Conservation (phyloP, 1,284 basidiomycete species). For the Fistulinella cinereoalba region DNA sequence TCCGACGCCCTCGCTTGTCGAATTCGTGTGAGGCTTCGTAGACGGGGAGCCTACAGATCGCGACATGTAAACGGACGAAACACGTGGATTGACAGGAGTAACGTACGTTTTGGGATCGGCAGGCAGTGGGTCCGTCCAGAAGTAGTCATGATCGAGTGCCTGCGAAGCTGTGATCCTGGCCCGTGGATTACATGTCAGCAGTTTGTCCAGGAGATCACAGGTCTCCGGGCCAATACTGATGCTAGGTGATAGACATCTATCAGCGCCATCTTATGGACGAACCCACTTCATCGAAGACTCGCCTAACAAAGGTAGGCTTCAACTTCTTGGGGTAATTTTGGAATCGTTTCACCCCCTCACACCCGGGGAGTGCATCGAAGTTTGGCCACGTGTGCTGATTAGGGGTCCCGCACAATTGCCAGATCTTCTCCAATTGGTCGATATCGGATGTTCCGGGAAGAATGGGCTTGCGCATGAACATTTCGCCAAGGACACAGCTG, state of each 20-base stretch:
- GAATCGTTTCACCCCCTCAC: slow-evolving; percentile 73
- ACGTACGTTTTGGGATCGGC: slow-evolving; percentile 80
- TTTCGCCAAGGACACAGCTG: slow-evolving; percentile 93
- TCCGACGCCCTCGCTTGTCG: slow-evolving; percentile 71
- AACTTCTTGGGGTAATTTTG: slow-evolving; percentile 50
- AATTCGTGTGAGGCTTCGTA: slow-evolving; percentile 85
- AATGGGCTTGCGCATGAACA: slow-evolving; percentile 88
- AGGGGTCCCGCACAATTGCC: slow-evolving; percentile 84
- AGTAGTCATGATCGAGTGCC: slow-evolving; percentile 89
- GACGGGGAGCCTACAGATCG: slow-evolving; percentile 56
- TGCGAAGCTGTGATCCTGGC: slow-evolving; percentile 88
- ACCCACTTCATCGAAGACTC: slow-evolving; percentile 19
- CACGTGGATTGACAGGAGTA: neutral
- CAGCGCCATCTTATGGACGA: neutral
- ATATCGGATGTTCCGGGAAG: slow-evolving; percentile 86
- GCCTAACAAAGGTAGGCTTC: slow-evolving; percentile 60
- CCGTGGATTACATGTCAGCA: slow-evolving; percentile 89
- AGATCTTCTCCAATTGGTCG: slow-evolving; percentile 90
- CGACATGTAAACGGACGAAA: no score
- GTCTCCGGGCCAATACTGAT: slow-evolving; percentile 69
- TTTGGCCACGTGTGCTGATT: slow-evolving; percentile 83
- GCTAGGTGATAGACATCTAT: slow-evolving; percentile 14
- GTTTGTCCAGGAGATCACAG: slow-evolving; percentile 86
- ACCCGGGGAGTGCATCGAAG: slow-evolving; percentile 74
- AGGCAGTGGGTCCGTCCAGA: slow-evolving; percentile 84